Percentiles rank a stretch among this genome's conserved stretches.
phyloP scores from a whole-genome alignment of 495 filamentous ascomycete species.

The Talaromyces trachyspermus region DNA sequence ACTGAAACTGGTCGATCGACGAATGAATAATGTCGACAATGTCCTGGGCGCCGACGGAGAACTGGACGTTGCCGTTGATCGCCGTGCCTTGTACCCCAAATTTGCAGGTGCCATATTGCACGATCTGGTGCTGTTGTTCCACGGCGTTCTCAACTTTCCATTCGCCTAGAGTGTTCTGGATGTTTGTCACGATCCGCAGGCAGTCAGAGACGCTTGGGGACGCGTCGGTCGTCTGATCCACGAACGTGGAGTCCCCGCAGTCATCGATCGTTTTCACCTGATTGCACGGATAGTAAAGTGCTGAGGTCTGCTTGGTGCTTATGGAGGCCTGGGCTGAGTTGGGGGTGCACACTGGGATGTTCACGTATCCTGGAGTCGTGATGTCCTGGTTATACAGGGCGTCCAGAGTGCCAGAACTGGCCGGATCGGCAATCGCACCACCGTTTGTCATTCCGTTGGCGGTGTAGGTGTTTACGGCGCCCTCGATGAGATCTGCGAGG shows the following conservation, averaged over 20 bases:
- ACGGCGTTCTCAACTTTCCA: conserved; percentile 7
- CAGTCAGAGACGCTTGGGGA: conserved; percentile 24
- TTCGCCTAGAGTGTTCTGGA: conserved; percentile 14
- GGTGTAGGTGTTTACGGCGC: conserved; percentile 22
- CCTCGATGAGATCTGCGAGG: conserved; percentile 17
- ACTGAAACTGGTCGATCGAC: conserved; percentile 13
- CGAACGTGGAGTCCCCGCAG: conserved; percentile 20
- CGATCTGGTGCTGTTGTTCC: conserved; percentile 9
- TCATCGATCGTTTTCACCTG: conserved; percentile 11
- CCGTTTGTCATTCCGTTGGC: conserved; percentile 24
- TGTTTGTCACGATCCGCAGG: conserved; percentile 23
- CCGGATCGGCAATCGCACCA: conserved; percentile 12
- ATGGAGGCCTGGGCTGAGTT: conserved; percentile 8
- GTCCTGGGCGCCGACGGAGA: conserved; percentile 17
- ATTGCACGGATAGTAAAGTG: conserved; percentile 21
- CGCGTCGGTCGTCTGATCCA: conserved; percentile 19
- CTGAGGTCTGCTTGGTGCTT: background rate
- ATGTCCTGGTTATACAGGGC: conserved; percentile 17
- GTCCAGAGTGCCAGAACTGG: conserved; percentile 10
- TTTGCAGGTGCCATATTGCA: conserved; percentile 12
- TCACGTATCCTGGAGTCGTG: conserved; percentile 22
- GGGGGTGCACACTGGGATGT: conserved; percentile 24
- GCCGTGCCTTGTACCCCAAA: conserved; percentile 11
- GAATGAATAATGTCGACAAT: conserved; percentile 21
- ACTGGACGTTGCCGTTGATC: conserved; percentile 9